Conservation (phyloP, 208 protist genomes). For the Trypanosoma cruzi region DNA sequence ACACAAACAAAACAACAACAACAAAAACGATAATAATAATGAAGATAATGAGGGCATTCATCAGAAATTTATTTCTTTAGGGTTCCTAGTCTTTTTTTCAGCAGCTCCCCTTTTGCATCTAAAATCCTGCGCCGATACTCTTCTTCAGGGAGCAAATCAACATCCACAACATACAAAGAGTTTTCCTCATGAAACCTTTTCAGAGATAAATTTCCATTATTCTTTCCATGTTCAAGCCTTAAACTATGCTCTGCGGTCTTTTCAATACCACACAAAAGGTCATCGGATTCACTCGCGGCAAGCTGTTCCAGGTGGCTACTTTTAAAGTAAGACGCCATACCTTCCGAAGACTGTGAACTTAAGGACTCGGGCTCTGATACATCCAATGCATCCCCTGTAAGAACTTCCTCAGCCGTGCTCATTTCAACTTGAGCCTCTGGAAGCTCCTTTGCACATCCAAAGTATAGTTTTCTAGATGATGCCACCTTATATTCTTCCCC, state of each 20-base stretch:
- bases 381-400: constrained; percentile 10
- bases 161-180: constrained; percentile 27
- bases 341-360: constrained; percentile 17
- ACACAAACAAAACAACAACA: too few species aligned
- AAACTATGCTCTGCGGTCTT: constrained; percentile 21
- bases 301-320: constrained; percentile 32
- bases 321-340: constrained; percentile 1
- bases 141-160: constrained; percentile 53
- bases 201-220: neutral
- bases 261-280: constrained; percentile 36
- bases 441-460: constrained; percentile 77
- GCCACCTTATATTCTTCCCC: constrained; percentile 15
- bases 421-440: constrained; percentile 43
- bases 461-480: constrained; percentile 50
- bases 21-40: neutral
- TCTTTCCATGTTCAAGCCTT: neutral
- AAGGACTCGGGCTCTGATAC: neutral
- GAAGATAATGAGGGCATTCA: neutral
- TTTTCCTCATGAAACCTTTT: constrained; percentile 11
- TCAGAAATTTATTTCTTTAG: constrained; percentile 33
- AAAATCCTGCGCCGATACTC: constrained; percentile 29
- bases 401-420: neutral
- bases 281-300: constrained; percentile 23
- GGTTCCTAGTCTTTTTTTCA: constrained; percentile 39
- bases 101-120: constrained; percentile 28